These are phyloP conservation scores for Aspergillus texensis DNA, from an alignment of 2,329 filamentous ascomycete genomes.

Conservation along the genomic window DNA sequence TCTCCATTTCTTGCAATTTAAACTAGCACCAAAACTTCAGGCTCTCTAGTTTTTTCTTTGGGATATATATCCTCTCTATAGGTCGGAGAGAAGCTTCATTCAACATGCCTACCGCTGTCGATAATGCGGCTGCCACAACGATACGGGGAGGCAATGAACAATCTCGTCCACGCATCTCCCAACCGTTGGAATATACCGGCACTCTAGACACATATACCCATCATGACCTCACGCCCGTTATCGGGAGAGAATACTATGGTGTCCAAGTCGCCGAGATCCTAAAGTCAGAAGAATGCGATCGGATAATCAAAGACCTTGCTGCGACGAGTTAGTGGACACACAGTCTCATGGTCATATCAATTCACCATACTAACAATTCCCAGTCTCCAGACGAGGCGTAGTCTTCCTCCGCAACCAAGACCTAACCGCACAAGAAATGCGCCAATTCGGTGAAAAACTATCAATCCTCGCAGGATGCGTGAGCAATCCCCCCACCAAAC, in stretches of 20 bases:
- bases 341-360: conserved; percentile 27
- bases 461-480: conserved; percentile 48
- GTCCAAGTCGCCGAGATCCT: conserved; percentile 55
- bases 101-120: conserved; percentile 22
- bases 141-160: conserved; percentile 27
- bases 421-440: conserved; percentile 64
- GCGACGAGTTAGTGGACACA: conserved; percentile 58
- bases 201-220: conserved; percentile 41
- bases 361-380: neutral
- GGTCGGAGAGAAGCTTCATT: neutral
- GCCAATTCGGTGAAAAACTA: conserved; percentile 51
- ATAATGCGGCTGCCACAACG: conserved; percentile 8
- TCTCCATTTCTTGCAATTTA: neutral
- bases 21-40: neutral
- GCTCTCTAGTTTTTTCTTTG: neutral
- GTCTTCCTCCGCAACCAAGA: conserved; percentile 71
- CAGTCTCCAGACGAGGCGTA: conserved; percentile 69
- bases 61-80: neutral
- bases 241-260: conserved; percentile 44
- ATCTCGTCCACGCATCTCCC: conserved; percentile 23
- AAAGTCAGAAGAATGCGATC: conserved; percentile 62
- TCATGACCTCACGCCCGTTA: conserved; percentile 46
- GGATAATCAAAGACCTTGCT: conserved; percentile 65
- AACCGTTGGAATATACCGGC: conserved; percentile 43
- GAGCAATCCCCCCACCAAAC: conserved; percentile 12